Conservation (phyloP, 345 rosid species). For the Syzygium oleosum region DNA sequence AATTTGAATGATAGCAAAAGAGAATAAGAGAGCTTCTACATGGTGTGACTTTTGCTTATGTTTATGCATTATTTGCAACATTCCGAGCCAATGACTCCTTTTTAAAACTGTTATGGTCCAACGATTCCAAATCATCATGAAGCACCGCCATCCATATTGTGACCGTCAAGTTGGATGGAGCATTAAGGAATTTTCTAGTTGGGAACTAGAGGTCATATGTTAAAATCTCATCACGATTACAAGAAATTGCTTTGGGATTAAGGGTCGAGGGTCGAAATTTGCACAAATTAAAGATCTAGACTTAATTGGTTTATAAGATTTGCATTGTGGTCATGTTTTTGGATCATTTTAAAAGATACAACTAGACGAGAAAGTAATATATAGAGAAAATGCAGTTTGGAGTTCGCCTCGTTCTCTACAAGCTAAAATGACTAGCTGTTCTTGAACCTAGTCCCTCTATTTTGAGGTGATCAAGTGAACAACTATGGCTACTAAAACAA, state of each 20-base stretch:
- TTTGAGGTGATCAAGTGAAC: background rate
- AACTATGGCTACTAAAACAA: background rate
- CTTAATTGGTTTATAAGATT: background rate
- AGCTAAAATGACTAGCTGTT: background rate
- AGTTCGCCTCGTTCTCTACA: background rate
- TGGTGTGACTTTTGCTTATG: background rate
- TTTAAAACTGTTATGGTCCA: background rate
- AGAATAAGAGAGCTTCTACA: background rate
- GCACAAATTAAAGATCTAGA: accelerated
- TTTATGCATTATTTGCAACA: background rate
- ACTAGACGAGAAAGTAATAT: background rate
- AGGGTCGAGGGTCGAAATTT: background rate
- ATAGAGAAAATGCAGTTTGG: background rate
- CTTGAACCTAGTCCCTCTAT: background rate
- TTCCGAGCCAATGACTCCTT: background rate
- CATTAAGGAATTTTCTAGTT: background rate
- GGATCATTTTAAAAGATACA: background rate
- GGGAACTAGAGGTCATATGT: background rate
- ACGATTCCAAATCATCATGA: background rate
- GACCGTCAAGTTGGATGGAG: background rate
- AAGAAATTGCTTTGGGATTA: background rate
- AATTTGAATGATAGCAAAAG: background rate
- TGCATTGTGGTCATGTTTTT: background rate
- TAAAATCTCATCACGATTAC: background rate
- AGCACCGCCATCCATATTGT: background rate